These are phyloP conservation scores for Pontederia paniculata DNA, from an alignment of 176 grass and related monocot genomes.

Conservation along the genomic window DNA sequence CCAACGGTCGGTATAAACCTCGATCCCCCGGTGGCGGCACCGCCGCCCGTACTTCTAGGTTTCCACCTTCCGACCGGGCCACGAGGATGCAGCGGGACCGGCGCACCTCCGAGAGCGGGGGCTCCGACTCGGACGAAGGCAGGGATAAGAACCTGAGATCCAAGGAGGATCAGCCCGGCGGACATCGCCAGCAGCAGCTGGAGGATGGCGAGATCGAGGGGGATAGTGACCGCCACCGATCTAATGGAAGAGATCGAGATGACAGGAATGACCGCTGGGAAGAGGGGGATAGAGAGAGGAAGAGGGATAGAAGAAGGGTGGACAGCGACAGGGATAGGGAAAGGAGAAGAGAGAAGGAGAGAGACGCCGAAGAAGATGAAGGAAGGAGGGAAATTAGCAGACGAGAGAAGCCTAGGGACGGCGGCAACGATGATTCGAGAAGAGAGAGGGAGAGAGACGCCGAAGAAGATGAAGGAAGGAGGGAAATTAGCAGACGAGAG, in stretches of 20 bases:
- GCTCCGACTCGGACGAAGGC: not conserved
- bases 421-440: not conserved
- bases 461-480: not conserved
- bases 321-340: not conserved
- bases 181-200: not conserved
- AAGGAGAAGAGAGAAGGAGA: not conserved
- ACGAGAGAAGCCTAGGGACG: not conserved
- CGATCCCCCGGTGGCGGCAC: not conserved
- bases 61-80: not conserved
- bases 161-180: not conserved
- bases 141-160: not conserved
- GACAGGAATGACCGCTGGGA: not conserved
- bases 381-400: not conserved
- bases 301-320: not conserved
- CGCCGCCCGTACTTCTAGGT: not conserved
- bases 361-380: not conserved
- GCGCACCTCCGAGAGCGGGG: not conserved
- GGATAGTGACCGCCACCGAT: not conserved
- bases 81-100: not conserved
- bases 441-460: not conserved
- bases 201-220: not conserved
- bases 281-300: not conserved
- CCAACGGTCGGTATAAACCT: not conserved
- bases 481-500: not conserved
- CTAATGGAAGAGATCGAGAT: not conserved